Base-by-base conservation (phyloP, 2,329 filamentous ascomycete species). In the Aplosporella prunicola region DNA sequence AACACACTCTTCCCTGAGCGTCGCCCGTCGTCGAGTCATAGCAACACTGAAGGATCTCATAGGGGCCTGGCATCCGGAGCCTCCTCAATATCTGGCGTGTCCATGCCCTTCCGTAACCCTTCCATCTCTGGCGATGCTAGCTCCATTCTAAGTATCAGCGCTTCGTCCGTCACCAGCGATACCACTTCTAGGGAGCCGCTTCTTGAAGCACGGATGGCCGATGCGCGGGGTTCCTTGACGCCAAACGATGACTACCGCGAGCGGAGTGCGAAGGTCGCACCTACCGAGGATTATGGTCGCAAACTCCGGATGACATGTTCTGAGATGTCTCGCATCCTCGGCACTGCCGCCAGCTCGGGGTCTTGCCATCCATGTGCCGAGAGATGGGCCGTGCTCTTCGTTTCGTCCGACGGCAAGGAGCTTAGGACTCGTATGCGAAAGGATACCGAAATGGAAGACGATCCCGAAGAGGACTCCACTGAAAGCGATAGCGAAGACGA, bases 1-100 rank as follows among this genome's bases (percentile, higher is more conserved):
- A 85, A 91, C 56, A 80, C 82, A 9, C 72, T 95, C 10, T 93
- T 88, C 52, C 88, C 88, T 1, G 80, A 85, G 50, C 71, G 72
- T 37, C 68, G 80, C 26, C 78, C 81, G 2, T 67, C 69, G 23
- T 84, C 80, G 46, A 67, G 47, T 53, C 66, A 49, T 51, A 62
- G 47, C 50, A 60, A 53, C 53, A n/a, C n/a, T n/a, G 70, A 58
- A 36, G 56, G 58, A 16, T 39, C 54, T 24, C 70, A 74, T 24
- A 58, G 56, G 15, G 63, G 65, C 3, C 48, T 68, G 16, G 52
- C 55, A 6, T 71, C 67, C 0, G 65, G 65, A 10, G 63, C 66
- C 10, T 70, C 67, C 1, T 70, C 67, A 10, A 32, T 36, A 52
- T 69, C 14, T 69, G 66, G 63, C 3, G 51, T 68, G 30, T 69